Evolutionary conservation across 2,329 filamentous ascomycete species (phyloP).

Genomic region (Colletotrichum sp.): DNA sequence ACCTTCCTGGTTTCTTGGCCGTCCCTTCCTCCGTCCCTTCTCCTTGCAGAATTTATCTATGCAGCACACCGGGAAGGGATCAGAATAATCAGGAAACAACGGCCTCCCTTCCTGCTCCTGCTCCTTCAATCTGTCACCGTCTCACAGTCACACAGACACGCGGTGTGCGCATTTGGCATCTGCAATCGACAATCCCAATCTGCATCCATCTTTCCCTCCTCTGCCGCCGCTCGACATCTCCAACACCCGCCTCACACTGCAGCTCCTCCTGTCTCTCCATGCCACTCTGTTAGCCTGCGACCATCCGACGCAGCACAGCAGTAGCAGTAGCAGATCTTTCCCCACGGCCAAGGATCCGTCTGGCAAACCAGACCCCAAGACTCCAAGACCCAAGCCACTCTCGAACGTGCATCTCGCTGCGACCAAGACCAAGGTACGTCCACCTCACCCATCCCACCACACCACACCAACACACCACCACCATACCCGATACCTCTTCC

Average conservation of each 20-base stretch:
- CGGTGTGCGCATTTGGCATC: neutral
- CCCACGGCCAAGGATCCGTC: neutral
- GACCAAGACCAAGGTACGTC: neutral
- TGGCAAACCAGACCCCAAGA: slow-evolving; percentile 19
- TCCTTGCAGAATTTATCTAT: neutral
- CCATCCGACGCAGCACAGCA: neutral
- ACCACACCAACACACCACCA: neutral
- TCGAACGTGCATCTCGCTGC: neutral
- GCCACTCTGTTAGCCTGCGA: neutral
- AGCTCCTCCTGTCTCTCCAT: neutral
- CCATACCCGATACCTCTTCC: neutral
- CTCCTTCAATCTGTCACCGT: neutral
- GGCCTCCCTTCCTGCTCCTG: neutral
- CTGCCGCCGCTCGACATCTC: neutral
- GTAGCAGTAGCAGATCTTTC: neutral
- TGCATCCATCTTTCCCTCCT: neutral
- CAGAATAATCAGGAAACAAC: neutral
- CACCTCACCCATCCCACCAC: neutral
- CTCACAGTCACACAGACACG: neutral
- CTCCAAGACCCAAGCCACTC: slow-evolving; percentile 12
- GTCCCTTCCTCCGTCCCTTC: neutral
- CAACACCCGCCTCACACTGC: neutral
- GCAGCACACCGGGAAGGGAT: neutral
- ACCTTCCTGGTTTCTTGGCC: neutral
- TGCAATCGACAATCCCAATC: neutral